Conservation (phyloP, 139 green algal genomes). For the Chlamydomonas sphaeroides region DNA sequence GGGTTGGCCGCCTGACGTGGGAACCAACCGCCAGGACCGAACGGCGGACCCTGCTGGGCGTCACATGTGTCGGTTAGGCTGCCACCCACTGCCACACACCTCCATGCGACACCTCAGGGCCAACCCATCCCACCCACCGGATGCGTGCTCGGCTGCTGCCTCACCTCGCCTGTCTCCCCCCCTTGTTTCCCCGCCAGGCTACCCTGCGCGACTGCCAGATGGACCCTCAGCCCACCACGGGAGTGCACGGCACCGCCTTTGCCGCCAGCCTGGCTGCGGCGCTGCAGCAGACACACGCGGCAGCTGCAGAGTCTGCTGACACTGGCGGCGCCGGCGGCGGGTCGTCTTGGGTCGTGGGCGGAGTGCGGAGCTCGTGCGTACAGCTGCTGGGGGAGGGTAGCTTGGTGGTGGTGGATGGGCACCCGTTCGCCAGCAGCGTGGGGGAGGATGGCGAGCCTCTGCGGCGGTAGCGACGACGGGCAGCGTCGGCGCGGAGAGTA, state of each 20-base stretch:
- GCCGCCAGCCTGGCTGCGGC: background rate
- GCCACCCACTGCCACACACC: background rate
- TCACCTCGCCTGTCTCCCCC: background rate
- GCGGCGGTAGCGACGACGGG: too few species aligned
- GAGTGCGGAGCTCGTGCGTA: background rate
- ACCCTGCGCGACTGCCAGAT: background rate
- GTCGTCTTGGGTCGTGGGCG: background rate
- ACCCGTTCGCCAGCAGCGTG: background rate
- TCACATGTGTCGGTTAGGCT: too few species aligned
- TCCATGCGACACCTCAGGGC: background rate
- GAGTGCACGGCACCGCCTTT: too few species aligned
- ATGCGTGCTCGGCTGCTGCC: background rate
- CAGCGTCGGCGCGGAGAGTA: too few species aligned
- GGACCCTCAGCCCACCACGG: background rate
- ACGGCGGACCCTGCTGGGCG: too few species aligned
- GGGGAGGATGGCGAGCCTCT: background rate
- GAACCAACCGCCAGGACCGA: too few species aligned
- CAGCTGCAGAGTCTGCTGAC: too few species aligned
- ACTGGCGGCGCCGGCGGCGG: background rate
- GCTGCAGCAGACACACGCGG: background rate
- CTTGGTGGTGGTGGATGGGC: conserved; percentile 1
- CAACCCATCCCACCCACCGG: background rate
- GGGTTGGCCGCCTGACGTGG: too few species aligned
- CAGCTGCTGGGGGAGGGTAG: conserved; percentile 10
- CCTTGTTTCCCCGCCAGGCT: background rate